phyloP scores from a whole-genome alignment of 2,329 filamentous ascomycete species.

The Nannizzia gypsea region DNA sequence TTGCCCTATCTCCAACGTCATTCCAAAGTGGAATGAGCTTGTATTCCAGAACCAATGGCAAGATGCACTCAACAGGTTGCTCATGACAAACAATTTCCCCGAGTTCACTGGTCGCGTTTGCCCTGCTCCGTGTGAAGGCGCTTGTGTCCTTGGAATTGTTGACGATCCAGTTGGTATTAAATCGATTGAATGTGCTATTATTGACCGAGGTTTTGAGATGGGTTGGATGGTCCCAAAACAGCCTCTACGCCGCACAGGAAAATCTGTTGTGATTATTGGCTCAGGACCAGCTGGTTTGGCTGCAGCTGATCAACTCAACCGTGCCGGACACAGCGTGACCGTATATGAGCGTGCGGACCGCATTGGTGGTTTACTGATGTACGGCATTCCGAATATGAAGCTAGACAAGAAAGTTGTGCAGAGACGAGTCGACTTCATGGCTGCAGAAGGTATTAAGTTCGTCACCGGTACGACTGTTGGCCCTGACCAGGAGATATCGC shows the following conservation, averaged over 20 bases:
- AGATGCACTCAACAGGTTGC: slow-evolving; percentile 77
- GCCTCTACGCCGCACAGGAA: slow-evolving; percentile 70
- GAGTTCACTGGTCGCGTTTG: slow-evolving; percentile 97
- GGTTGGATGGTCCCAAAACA: slow-evolving; percentile 88
- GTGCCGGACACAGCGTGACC: slow-evolving; percentile 75
- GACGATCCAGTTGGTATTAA: slow-evolving; percentile 97
- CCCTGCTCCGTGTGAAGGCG: slow-evolving; percentile 90
- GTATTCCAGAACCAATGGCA: slow-evolving; percentile 69
- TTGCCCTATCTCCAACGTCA: slow-evolving; percentile 94
- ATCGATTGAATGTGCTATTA: slow-evolving; percentile 95
- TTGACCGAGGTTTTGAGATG: slow-evolving; percentile 94
- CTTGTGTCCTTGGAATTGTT: slow-evolving; percentile 91
- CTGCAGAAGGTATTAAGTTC: slow-evolving; percentile 73
- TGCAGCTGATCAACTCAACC: slow-evolving; percentile 86
- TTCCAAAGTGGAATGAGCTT: slow-evolving; percentile 90
- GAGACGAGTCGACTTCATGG: slow-evolving; percentile 90
- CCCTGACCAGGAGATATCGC: slow-evolving; percentile 54
- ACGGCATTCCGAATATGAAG: slow-evolving; percentile 99
- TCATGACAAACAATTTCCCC: slow-evolving; percentile 98
- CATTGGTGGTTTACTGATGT: slow-evolving; percentile 86
- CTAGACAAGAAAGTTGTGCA: slow-evolving; percentile 96
- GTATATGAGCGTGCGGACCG: slow-evolving; percentile 90
- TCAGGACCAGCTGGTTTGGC: slow-evolving; percentile 88
- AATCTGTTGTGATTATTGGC: slow-evolving; percentile 78
- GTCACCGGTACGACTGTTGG: slow-evolving; percentile 67